Percentiles rank a stretch among this genome's conserved stretches.
These are phyloP conservation scores for Paramyrothecium sp. DNA, from an alignment of 2,329 filamentous ascomycete species.

Conservation along the genomic window DNA sequence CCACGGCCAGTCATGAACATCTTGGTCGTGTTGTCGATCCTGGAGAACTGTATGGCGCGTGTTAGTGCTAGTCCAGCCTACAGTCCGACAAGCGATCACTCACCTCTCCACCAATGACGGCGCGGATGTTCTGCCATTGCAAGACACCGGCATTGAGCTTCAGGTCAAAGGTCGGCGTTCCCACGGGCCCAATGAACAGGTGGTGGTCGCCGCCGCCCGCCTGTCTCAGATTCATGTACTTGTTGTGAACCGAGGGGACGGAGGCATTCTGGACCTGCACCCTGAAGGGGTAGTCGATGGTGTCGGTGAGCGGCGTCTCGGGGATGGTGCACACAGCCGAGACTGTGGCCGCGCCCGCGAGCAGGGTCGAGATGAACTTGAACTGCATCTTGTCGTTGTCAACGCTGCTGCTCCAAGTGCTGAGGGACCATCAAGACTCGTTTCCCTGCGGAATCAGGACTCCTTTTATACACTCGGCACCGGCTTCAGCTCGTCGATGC, in stretches of 20 bases:
- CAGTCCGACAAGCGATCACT: background rate
- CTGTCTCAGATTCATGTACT: background rate
- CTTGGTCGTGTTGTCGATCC: conserved; percentile 1
- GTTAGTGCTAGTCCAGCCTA: background rate
- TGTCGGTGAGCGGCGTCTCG: background rate
- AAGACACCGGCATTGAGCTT: background rate
- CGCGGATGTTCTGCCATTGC: background rate
- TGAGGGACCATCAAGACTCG: no score
- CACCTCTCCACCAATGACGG: conserved; percentile 1
- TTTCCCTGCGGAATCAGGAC: background rate
- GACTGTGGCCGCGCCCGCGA: background rate
- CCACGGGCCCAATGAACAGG: background rate
- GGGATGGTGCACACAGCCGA: background rate
- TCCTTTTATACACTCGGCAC: background rate
- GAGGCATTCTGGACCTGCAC: background rate
- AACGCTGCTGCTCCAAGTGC: no score
- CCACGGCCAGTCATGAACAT: conserved; percentile 1
- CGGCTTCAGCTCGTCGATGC: background rate
- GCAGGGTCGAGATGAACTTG: background rate
- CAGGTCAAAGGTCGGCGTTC: background rate
- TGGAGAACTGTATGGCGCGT: background rate
- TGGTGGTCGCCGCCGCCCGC: background rate
- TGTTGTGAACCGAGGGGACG: background rate
- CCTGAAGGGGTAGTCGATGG: background rate
- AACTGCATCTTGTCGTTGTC: background rate